Evolutionary conservation across 2,329 filamentous ascomycete genomes (phyloP), one percentile per base, ranked within the genome.

Genomic region (Phoma sp.): DNA sequence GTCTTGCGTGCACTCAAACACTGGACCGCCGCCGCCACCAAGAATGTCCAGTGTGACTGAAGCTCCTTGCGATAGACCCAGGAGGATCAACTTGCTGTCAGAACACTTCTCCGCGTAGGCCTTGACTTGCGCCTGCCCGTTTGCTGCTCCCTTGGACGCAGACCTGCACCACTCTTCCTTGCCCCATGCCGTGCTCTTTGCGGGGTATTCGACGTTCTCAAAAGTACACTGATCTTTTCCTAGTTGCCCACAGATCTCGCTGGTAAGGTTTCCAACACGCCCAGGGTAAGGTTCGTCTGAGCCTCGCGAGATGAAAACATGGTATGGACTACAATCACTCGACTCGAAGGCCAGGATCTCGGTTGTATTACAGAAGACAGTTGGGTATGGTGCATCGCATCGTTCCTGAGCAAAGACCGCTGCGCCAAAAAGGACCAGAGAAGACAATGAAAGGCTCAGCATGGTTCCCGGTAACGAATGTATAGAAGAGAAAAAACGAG

Each of bases 221-320:
- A 62, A 69, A 4, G 61, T 60, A 37, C 68, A 68, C 3, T 62
- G 57, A 4, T 57, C 48, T 3, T 61, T 58, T 13, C 64, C 65
- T 14, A 68, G 47, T 2, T 42, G 40, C 33, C 35, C 43, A 51
- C 68, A 70, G 13, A 69, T 59, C 35, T 62, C 46, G 13, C 42
- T 55, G 4, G 64, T 66, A 14, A 70, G 37, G 42, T 65, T 64
- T 22, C 66, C 66, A 7, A 65, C 58, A 22, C 67, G 64, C 24
- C 68, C 66, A 2, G 68, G 68, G 25, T 65, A 68, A 1, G 64
- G 64, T 13, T 69, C 67, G 37, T 68, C 64, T 9, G 68, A 70
- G n/a, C 66, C 68, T 24, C 68, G 66, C 1, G 58, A 44, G 25
- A 70, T 24, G 52, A 70, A 70, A 23, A 68, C 47, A 43, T 70